Conservation (phyloP, 2,329 filamentous ascomycete genomes). For the Phialophora tarda region DNA sequence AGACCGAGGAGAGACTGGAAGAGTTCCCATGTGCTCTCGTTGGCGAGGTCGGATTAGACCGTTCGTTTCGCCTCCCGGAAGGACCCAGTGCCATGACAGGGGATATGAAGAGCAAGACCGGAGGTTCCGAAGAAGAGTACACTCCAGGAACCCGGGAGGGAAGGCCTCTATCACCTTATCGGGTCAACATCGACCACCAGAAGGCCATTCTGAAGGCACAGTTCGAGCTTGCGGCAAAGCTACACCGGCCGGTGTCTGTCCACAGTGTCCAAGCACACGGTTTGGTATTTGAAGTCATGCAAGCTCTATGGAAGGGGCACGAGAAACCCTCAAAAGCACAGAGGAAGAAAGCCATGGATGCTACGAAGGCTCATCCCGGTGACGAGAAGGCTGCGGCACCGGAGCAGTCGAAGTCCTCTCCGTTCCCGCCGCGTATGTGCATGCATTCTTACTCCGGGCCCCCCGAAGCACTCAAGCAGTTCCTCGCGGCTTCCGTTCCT, state of each 20-base stretch:
- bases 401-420: slow-evolving; percentile 51
- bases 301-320: slow-evolving; percentile 63
- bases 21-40: slow-evolving; percentile 61
- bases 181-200: slow-evolving; percentile 64
- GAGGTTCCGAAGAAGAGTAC: slow-evolving; percentile 47
- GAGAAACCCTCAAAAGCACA: slow-evolving; percentile 61
- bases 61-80: slow-evolving; percentile 64
- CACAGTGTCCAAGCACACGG: slow-evolving; percentile 70
- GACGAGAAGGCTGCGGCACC: slow-evolving; percentile 39
- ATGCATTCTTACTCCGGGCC: slow-evolving; percentile 91
- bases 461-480: slow-evolving; percentile 75
- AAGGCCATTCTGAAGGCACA: slow-evolving; percentile 63
- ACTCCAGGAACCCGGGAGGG: slow-evolving; percentile 68
- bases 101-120: slow-evolving; percentile 45
- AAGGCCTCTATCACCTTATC: slow-evolving; percentile 61
- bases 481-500: slow-evolving; percentile 74
- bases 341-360: slow-evolving; percentile 45
- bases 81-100: slow-evolving; percentile 50
- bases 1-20: slow-evolving; percentile 57
- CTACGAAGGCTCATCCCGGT: slow-evolving; percentile 43
- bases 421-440: slow-evolving; percentile 86
- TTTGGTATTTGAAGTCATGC: slow-evolving; percentile 60
- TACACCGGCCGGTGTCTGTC: slow-evolving; percentile 63
- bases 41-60: slow-evolving; percentile 68
- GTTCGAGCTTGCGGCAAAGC: slow-evolving; percentile 63